phyloP scores from a whole-genome alignment of 495 filamentous ascomycete genomes.

The Neurospora terricola region DNA sequence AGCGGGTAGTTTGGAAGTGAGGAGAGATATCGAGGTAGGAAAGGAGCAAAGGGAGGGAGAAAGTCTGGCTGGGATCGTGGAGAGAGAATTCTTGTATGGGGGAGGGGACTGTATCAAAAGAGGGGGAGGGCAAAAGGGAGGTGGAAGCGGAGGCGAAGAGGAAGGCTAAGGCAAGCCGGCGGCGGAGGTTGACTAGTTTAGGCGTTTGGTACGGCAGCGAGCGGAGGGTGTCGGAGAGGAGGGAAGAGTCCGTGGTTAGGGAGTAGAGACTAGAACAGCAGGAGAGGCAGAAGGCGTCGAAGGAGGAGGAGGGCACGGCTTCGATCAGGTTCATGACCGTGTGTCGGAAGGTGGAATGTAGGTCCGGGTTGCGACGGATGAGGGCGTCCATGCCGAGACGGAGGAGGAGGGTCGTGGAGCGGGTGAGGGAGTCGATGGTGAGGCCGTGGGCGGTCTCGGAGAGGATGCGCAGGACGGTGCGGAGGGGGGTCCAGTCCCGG shows the following conservation, averaged over 20 bases:
- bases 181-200: conserved; percentile 51
- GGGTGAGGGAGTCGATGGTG: conserved; percentile 10
- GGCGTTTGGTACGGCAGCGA: conserved; percentile 49
- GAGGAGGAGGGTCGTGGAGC: conserved; percentile 26
- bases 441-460: conserved; percentile 17
- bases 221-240: conserved; percentile 42
- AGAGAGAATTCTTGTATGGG: neutral
- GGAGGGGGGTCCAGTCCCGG: conserved; percentile 25
- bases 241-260: conserved; percentile 36
- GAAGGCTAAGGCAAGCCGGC: conserved; percentile 64
- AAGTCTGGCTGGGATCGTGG: neutral
- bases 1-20: neutral
- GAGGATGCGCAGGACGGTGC: conserved; percentile 25
- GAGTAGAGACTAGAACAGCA: conserved; percentile 38
- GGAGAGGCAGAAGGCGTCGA: conserved; percentile 30
- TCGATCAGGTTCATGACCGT: conserved; percentile 6
- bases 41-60: neutral
- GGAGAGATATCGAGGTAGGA: neutral
- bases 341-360: conserved; percentile 18
- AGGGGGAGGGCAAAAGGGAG: neutral
- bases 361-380: conserved; percentile 24
- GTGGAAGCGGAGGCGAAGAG: conserved; percentile 33
- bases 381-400: conserved; percentile 47
- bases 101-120: neutral
- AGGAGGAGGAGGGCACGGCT: conserved; percentile 11